phyloP scores from a whole-genome alignment of 129 eudicot genomes.

The Tanacetum coccineum region DNA sequence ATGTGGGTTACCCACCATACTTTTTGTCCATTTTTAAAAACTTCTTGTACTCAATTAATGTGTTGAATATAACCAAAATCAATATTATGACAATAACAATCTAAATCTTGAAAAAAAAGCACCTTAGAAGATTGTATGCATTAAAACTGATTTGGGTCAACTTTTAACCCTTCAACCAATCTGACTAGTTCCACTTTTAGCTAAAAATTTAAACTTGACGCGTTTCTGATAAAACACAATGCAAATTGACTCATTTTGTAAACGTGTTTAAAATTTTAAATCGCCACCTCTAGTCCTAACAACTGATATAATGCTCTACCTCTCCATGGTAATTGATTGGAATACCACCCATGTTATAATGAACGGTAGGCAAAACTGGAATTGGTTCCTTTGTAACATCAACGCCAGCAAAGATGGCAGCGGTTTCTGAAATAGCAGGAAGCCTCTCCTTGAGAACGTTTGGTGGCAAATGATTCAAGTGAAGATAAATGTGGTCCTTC shows the following conservation, averaged over 20 bases:
- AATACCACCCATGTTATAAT: slow-evolving; percentile 97
- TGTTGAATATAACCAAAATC: not conserved
- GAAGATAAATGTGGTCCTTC: slow-evolving; percentile 94
- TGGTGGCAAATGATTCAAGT: slow-evolving; percentile 96
- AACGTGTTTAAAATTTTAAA: not conserved
- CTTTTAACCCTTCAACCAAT: no score
- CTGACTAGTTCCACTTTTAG: not conserved
- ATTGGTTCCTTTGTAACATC: slow-evolving; percentile 98
- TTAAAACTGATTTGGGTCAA: no score
- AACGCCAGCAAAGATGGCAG: slow-evolving; percentile 96
- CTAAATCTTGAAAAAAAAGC: no score
- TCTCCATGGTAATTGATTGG: slow-evolving; percentile 96
- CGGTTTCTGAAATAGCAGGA: slow-evolving; percentile 98
- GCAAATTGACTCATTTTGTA: not conserved
- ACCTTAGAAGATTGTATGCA: no score
- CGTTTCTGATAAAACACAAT: not conserved
- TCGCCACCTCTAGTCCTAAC: not conserved
- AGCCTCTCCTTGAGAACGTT: slow-evolving; percentile 98
- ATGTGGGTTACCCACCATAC: not conserved
- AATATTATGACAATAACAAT: not conserved
- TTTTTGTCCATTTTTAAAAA: not conserved
- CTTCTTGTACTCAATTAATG: not conserved
- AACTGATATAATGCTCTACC: slow-evolving; percentile 35
- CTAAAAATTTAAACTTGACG: no score
- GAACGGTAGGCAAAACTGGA: slow-evolving; percentile 97